A percentile compares a stretch with the other conserved stretches of the same genome.
Conservation (phyloP, 2,329 filamentous ascomycete species). For the Scedosporium boydii region DNA sequence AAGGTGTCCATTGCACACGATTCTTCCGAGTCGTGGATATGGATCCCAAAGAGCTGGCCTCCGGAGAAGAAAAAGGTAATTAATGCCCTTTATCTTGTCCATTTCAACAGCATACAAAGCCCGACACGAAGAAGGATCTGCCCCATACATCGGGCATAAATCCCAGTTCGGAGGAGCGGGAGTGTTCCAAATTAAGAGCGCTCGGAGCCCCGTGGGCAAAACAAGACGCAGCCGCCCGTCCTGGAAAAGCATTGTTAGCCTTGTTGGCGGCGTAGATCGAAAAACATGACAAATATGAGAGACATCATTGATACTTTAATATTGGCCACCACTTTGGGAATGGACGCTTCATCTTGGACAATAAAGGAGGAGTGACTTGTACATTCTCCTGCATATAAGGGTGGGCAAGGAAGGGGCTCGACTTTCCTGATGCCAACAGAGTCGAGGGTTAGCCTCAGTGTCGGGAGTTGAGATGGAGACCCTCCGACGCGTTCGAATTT, state of each 20-base stretch:
- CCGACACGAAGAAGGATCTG: neutral
- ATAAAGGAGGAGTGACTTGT: neutral
- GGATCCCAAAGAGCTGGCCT: neutral
- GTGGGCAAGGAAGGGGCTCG: neutral
- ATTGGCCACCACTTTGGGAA: neutral
- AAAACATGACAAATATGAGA: neutral
- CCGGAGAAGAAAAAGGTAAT: neutral
- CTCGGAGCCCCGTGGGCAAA: neutral
- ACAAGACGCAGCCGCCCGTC: neutral
- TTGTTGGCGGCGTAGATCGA: no score
- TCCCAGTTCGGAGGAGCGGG: neutral
- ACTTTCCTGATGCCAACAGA: neutral
- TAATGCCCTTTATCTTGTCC: neutral
- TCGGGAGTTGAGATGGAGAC: neutral
- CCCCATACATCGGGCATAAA: neutral
- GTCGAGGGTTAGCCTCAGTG: neutral
- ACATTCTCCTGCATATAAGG: neutral
- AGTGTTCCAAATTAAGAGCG: neutral
- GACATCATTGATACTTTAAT: neutral
- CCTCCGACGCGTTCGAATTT: neutral
- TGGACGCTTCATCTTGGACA: neutral
- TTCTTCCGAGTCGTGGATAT: neutral
- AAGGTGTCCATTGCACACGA: neutral
- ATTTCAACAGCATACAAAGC: neutral
- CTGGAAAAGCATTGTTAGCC: neutral